Percentiles rank a stretch among this genome's conserved stretches.
phyloP scores from a whole-genome alignment of 306 rosid genomes.

The Cucumis hystrix region DNA sequence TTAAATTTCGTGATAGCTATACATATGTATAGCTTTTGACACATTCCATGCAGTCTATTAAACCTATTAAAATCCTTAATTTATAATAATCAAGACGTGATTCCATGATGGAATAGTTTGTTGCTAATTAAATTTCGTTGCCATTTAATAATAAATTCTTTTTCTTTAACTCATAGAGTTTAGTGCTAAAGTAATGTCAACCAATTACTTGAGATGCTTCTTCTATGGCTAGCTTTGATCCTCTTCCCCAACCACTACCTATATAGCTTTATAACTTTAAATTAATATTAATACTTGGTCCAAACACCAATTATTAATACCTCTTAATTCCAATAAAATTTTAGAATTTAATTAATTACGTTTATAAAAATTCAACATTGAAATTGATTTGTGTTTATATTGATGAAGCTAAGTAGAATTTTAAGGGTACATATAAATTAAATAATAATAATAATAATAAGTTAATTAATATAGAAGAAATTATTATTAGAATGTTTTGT shows the following conservation, averaged over 20 bases:
- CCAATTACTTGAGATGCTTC: background rate
- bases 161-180: background rate
- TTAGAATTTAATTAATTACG: too few relatives aligned
- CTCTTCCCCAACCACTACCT: background rate
- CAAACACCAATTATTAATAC: too few relatives aligned
- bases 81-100: slow-evolving; percentile 3
- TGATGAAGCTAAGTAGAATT: too few relatives aligned
- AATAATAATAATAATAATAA: background rate
- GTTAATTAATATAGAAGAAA: background rate
- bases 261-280: background rate
- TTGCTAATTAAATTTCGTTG: background rate
- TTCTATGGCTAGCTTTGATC: background rate
- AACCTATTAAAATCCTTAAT: background rate
- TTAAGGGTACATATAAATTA: too few relatives aligned
- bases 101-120: background rate
- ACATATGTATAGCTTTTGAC: background rate
- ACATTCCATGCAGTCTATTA: background rate
- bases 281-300: background rate
- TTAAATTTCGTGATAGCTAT: background rate
- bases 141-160: background rate
- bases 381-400: too few relatives aligned
- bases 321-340: too few relatives aligned
- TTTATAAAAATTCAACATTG: too few relatives aligned
- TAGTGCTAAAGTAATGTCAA: background rate
- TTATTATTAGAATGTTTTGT: background rate